Evolutionary conservation across 208 protist species (phyloP).

Genomic region (Borovskyia barvae): DNA sequence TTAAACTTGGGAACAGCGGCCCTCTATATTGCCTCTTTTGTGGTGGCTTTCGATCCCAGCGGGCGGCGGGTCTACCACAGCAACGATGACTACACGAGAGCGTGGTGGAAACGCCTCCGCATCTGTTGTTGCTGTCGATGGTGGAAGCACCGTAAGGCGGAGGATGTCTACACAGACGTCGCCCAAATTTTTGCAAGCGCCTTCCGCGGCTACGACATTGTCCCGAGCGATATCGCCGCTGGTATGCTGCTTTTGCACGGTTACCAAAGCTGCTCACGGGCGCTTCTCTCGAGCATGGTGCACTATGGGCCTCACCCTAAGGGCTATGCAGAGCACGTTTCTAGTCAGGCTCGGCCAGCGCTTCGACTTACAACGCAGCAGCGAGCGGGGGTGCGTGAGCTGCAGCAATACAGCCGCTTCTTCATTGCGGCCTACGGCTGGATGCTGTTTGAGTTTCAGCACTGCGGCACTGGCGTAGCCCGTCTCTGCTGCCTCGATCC

Average conservation of each 20-base stretch:
- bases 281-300: constrained; percentile 23
- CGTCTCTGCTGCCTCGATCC: constrained; percentile 64
- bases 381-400: constrained; percentile 29
- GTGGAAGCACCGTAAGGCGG: constrained; percentile 10
- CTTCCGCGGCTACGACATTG: constrained; percentile 84
- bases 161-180: constrained; percentile 57
- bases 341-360: constrained; percentile 50
- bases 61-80: constrained; percentile 34
- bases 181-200: constrained; percentile 62
- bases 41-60: constrained; percentile 49
- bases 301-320: constrained; percentile 30
- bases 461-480: constrained; percentile 53
- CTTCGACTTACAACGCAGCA: constrained; percentile 35
- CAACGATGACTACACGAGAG: constrained; percentile 56
- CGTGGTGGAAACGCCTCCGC: constrained; percentile 65
- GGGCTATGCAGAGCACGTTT: constrained; percentile 37
- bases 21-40: constrained; percentile 40
- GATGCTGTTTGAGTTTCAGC: constrained; percentile 64
- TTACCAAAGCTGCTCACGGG: constrained; percentile 47
- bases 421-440: constrained; percentile 81
- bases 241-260: constrained; percentile 82
- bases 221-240: constrained; percentile 80
- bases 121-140: constrained; percentile 63
- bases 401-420: constrained; percentile 68
- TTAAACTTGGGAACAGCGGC: constrained; percentile 35